Evolutionary conservation across 31 red algal species (phyloP).

Genomic region (Endocladia muricata): DNA sequence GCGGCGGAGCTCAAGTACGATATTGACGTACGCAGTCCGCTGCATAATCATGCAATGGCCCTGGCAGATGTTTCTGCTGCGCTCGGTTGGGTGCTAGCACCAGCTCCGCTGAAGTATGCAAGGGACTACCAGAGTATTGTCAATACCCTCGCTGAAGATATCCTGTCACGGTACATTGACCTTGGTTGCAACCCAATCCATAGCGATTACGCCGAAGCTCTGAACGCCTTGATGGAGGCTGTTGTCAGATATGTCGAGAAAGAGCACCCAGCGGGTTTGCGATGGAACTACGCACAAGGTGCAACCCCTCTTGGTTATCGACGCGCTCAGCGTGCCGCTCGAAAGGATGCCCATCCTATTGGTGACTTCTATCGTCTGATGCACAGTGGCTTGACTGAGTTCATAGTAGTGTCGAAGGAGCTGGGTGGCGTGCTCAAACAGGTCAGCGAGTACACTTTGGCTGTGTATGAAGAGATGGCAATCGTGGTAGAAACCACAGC

Average conservation of each 20-base stretch:
- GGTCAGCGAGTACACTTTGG: slow-evolving; percentile 29
- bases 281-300: slow-evolving; percentile 77
- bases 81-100: slow-evolving; percentile 83
- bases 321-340: slow-evolving; percentile 38
- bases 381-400: slow-evolving; percentile 65
- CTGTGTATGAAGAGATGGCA: slow-evolving; percentile 64
- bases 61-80: slow-evolving; percentile 67
- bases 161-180: slow-evolving; percentile 81
- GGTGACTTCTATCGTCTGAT: slow-evolving; percentile 76
- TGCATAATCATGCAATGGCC: slow-evolving; percentile 71
- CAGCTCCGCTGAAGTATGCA: slow-evolving; percentile 76
- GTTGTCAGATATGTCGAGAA: slow-evolving; percentile 78
- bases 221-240: slow-evolving; percentile 61
- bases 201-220: slow-evolving; percentile 67
- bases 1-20: slow-evolving; percentile 71
- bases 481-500: slow-evolving; percentile 70
- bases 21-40: slow-evolving; percentile 23
- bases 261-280: slow-evolving; percentile 77
- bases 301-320: slow-evolving; percentile 62
- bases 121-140: slow-evolving; percentile 77
- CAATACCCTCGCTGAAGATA: slow-evolving; percentile 57
- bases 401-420: slow-evolving; percentile 48
- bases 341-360: slow-evolving; percentile 76
- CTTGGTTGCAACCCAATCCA: slow-evolving; percentile 82
- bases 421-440: slow-evolving; percentile 39